A percentile compares a stretch with the other conserved stretches of the same genome.
Conservation (phyloP, 2,329 filamentous ascomycete genomes). For the Pyricularia pennisetigena region DNA sequence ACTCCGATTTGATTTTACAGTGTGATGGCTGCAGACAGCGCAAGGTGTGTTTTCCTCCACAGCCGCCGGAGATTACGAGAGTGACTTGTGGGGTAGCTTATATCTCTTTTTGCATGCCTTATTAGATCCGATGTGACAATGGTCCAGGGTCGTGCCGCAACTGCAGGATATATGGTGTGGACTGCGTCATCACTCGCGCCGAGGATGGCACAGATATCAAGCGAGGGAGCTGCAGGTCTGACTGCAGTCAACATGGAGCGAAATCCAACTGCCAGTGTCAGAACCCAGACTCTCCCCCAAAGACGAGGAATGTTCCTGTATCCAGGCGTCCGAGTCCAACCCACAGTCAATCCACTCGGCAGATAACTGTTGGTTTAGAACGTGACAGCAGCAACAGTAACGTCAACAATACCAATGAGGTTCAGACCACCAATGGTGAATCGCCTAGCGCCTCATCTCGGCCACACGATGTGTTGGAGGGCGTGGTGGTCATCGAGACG, state of each 20-base stretch:
- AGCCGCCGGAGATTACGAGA: background rate
- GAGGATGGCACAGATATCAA: background rate
- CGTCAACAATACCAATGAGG: background rate
- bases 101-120: background rate
- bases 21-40: background rate
- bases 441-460: background rate
- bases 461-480: background rate
- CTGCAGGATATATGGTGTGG: background rate
- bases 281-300: background rate
- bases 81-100: background rate
- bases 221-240: background rate
- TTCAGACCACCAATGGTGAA: background rate
- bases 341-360: background rate
- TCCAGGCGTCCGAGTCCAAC: background rate
- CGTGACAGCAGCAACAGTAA: background rate
- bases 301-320: background rate
- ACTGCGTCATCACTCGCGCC: background rate
- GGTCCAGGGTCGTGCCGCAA: background rate
- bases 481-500: background rate
- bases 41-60: background rate
- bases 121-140: background rate
- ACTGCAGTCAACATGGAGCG: background rate
- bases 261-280: background rate
- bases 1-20: background rate
- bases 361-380: background rate